These are phyloP conservation scores for Plasmodiophora brassicae DNA, from an alignment of 208 protist species.

Conservation along the genomic window DNA sequence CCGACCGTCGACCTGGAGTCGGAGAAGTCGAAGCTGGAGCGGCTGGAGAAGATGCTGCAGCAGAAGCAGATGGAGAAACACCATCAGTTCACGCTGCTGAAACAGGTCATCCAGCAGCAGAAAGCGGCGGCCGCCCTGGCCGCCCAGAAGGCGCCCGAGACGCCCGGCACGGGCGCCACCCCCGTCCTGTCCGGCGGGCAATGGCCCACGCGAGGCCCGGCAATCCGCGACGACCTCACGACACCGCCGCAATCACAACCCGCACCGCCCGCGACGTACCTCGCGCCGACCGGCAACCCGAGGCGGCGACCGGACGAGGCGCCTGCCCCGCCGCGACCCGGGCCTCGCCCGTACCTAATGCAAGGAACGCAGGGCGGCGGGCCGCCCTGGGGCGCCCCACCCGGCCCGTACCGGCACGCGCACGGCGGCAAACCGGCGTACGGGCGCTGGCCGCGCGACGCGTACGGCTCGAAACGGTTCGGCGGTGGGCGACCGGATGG, in stretches of 20 bases:
- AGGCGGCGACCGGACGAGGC: background rate
- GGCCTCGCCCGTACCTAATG: background rate
- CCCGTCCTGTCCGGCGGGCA: no score
- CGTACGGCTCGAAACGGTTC: no score
- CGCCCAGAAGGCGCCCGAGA: no score
- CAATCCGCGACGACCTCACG: background rate
- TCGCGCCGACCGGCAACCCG: no score
- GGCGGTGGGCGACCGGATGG: no score
- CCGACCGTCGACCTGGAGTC: background rate
- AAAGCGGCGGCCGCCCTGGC: background rate
- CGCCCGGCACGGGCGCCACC: no score
- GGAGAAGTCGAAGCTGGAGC: background rate
- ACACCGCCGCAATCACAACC: background rate
- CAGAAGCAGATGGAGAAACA: background rate
- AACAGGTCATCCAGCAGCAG: background rate
- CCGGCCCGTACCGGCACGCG: no score
- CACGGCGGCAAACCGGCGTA: no score
- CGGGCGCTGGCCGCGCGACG: no score
- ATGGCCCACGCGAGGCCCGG: no score
- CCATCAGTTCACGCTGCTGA: conserved; percentile 13
- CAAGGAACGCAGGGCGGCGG: background rate
- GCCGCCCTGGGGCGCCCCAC: no score
- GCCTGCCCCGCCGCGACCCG: background rate
- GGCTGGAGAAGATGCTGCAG: background rate
- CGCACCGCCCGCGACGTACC: background rate